Evolutionary conservation across 2,329 filamentous ascomycete species (phyloP).

Genomic region (Phaeomoniella chlamydospora): DNA sequence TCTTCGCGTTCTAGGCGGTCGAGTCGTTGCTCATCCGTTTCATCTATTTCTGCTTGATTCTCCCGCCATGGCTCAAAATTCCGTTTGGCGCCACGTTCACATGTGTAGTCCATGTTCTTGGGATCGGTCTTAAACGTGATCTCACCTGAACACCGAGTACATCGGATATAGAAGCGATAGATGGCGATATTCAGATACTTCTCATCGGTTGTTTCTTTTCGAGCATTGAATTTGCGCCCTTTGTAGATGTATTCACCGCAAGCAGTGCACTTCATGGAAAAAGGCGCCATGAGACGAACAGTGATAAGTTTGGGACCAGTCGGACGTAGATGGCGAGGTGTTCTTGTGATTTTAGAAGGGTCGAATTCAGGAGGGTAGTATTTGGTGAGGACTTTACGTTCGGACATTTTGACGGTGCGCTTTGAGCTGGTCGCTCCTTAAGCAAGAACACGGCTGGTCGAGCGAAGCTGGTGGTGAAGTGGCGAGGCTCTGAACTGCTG

Average conservation of each 20-base stretch:
- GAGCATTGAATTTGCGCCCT: conserved; percentile 86
- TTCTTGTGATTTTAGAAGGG: conserved; percentile 61
- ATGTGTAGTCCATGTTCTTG: conserved; percentile 81
- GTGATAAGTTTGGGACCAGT: conserved; percentile 69
- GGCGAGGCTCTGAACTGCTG: conserved; percentile 3
- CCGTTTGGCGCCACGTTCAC: conserved; percentile 69
- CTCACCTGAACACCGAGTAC: conserved; percentile 71
- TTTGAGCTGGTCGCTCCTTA: too few species aligned
- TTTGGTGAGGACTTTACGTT: conserved; percentile 64
- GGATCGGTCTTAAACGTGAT: conserved; percentile 93
- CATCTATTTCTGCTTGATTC: conserved; percentile 41
- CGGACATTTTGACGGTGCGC: conserved; percentile 55
- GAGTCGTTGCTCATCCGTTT: conserved; percentile 76
- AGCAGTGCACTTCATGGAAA: conserved; percentile 59
- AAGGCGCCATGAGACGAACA: conserved; percentile 82
- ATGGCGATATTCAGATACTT: conserved; percentile 81
- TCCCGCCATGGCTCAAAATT: conserved; percentile 89
- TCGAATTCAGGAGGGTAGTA: conserved; percentile 68
- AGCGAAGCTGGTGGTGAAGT: conserved; percentile 4
- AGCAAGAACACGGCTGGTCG: too few species aligned
- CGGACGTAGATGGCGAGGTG: conserved; percentile 39
- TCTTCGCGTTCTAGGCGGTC: conserved; percentile 72
- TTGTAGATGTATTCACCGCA: conserved; percentile 80
- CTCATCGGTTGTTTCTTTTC: conserved; percentile 84
- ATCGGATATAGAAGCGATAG: conserved; percentile 81